phyloP scores from a whole-genome alignment of 1,284 basidiomycete genomes.

The Heterobasidion parviporum region DNA sequence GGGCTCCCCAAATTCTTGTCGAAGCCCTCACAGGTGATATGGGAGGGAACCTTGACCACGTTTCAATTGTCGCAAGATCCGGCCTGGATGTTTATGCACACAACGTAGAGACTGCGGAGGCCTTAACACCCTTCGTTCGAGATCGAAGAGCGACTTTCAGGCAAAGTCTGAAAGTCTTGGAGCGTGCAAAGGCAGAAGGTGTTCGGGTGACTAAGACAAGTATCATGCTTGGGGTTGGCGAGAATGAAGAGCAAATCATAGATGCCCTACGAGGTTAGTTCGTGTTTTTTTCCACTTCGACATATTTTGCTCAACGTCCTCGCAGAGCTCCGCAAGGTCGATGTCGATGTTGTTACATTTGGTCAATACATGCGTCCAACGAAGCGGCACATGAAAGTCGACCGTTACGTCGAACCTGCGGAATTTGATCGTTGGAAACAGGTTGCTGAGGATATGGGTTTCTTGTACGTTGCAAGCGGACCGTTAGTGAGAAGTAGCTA shows the following conservation, averaged over 20 bases:
- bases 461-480: slow-evolving; percentile 95
- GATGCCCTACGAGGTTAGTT: slow-evolving; percentile 74
- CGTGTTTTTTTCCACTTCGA: not conserved
- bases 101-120: slow-evolving; percentile 94
- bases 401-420: slow-evolving; percentile 88
- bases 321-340: slow-evolving; percentile 75
- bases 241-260: slow-evolving; percentile 78
- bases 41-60: slow-evolving; percentile 66
- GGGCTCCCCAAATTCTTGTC: slow-evolving; percentile 91
- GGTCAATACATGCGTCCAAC: slow-evolving; percentile 99
- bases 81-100: slow-evolving; percentile 98
- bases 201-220: slow-evolving; percentile 95
- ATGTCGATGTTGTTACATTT: slow-evolving; percentile 98
- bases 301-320: not conserved
- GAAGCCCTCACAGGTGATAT: slow-evolving; percentile 98
- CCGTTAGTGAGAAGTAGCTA: slow-evolving; percentile 95
- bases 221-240: slow-evolving; percentile 98
- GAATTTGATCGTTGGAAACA: slow-evolving; percentile 93
- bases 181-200: slow-evolving; percentile 76
- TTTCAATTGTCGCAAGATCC: slow-evolving; percentile 81
- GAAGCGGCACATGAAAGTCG: slow-evolving; percentile 98
- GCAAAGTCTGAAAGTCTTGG: slow-evolving; percentile 81
- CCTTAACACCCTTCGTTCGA: slow-evolving; percentile 89
- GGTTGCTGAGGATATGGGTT: slow-evolving; percentile 88
- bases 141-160: slow-evolving; percentile 92